phyloP scores from a whole-genome alignment of 306 rosid species.

The Castanospermum australe region DNA sequence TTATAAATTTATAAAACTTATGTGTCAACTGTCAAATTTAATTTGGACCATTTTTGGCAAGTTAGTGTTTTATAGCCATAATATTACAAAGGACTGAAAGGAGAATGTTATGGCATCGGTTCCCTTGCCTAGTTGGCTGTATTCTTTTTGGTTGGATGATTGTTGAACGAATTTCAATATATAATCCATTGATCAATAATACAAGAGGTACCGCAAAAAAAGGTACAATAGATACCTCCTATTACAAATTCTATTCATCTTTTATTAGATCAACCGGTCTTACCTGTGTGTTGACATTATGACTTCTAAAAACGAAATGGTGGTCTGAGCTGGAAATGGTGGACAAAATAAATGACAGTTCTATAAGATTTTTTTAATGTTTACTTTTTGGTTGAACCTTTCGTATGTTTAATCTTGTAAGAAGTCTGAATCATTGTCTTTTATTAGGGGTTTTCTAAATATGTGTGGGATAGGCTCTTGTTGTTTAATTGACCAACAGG shows the following conservation, averaged over 20 bases:
- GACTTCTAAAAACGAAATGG: not conserved
- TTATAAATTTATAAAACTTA: not conserved
- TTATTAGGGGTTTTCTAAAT: slow-evolving; percentile 1
- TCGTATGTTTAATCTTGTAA: not conserved
- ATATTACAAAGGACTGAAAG: not conserved
- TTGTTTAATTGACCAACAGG: not conserved
- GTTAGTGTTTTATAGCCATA: not conserved
- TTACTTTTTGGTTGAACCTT: slow-evolving; percentile 6
- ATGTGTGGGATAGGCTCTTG: not conserved
- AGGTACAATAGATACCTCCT: not conserved
- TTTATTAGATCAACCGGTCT: not conserved
- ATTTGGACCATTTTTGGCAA: not conserved
- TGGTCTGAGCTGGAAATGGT: not conserved
- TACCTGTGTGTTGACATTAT: not conserved
- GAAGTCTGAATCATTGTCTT: slow-evolving; percentile 7
- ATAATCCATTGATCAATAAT: not conserved
- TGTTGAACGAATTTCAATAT: not conserved
- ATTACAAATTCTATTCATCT: not conserved
- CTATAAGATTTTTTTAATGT: not conserved
- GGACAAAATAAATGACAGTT: not conserved
- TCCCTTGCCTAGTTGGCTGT: not conserved
- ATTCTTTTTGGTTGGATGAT: not conserved
- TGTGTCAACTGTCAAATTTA: not conserved
- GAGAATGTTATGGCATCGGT: not conserved
- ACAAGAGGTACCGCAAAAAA: not conserved